These are phyloP conservation scores for Nitzschia sp. DNA, from an alignment of 108 stramenopile species.

Conservation along the genomic window DNA sequence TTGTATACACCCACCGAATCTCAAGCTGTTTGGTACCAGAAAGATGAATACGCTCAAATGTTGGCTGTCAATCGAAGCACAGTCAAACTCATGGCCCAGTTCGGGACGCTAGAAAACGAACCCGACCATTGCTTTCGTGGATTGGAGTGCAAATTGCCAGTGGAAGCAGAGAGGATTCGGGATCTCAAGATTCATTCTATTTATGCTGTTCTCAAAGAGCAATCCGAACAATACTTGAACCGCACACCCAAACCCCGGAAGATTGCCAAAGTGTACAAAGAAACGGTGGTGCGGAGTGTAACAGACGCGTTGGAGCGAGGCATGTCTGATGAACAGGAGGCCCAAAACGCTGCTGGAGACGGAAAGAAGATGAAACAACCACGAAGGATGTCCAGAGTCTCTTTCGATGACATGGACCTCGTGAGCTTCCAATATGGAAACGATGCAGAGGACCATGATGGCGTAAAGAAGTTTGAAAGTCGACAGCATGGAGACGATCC, in stretches of 20 bases:
- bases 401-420: too few relatives aligned
- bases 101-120: background rate
- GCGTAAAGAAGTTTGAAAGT: too few relatives aligned
- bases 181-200: conserved; percentile 15
- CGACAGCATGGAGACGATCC: too few relatives aligned
- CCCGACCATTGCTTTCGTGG: conserved; percentile 8
- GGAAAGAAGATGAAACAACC: too few relatives aligned
- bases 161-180: conserved; percentile 2
- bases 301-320: conserved; percentile 7
- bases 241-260: background rate
- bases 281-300: background rate
- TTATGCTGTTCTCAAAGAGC: conserved; percentile 15
- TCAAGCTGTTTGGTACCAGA: conserved; percentile 6
- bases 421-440: too few relatives aligned
- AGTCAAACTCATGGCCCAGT: conserved; percentile 1
- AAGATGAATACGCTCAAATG: conserved; percentile 6
- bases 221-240: conserved; percentile 1
- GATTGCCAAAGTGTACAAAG: conserved; percentile 11
- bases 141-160: conserved; percentile 10
- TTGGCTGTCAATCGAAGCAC: conserved; percentile 8
- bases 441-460: too few relatives aligned
- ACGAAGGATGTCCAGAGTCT: too few relatives aligned
- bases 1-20: conserved; percentile 6
- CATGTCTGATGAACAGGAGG: background rate
- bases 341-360: background rate